These are phyloP conservation scores for Verticillium longisporum DNA, from an alignment of 2,329 filamentous ascomycete species.

Conservation along the genomic window DNA sequence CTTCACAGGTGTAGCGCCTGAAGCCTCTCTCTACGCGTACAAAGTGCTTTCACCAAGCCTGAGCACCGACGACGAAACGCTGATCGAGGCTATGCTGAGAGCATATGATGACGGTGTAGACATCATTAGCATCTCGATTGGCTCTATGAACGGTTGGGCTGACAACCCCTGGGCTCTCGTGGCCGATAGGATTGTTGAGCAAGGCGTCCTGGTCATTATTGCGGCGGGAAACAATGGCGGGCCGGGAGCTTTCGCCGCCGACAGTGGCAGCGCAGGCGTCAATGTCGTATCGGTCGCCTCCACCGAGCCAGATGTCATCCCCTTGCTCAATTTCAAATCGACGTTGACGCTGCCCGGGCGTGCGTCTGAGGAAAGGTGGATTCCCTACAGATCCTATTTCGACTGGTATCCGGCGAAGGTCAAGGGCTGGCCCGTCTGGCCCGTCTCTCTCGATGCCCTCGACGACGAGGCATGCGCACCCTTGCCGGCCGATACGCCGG, in stretches of 20 bases:
- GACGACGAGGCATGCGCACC: constrained; percentile 19
- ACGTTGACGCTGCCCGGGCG: too few relatives aligned
- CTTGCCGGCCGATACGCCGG: constrained; percentile 12
- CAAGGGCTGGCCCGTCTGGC: constrained; percentile 20
- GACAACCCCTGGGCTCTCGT: constrained; percentile 42
- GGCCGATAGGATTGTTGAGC: constrained; percentile 28
- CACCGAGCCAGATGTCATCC: not conserved
- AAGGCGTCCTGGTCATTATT: constrained; percentile 12
- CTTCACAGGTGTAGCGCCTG: constrained; percentile 51
- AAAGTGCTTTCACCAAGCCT: constrained; percentile 49
- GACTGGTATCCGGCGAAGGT: too few relatives aligned
- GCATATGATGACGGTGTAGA: constrained; percentile 52
- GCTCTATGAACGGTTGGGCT: constrained; percentile 39
- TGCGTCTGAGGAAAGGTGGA: too few relatives aligned
- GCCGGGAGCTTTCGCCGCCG: constrained; percentile 1
- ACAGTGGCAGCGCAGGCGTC: constrained; percentile 3
- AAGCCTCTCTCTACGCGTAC: constrained; percentile 47
- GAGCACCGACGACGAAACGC: constrained; percentile 40
- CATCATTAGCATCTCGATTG: constrained; percentile 46
- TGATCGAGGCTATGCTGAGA: constrained; percentile 51
- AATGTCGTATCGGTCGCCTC: constrained; percentile 11
- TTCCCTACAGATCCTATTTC: too few relatives aligned
- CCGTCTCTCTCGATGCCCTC: constrained; percentile 16
- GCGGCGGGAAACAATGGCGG: constrained; percentile 13
- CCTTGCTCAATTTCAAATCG: too few relatives aligned